Evolutionary conservation across 768 basidiomycete species (phyloP), one percentile per base, ranked within the genome.

Genomic region (Plicaturopsis crispa): DNA sequence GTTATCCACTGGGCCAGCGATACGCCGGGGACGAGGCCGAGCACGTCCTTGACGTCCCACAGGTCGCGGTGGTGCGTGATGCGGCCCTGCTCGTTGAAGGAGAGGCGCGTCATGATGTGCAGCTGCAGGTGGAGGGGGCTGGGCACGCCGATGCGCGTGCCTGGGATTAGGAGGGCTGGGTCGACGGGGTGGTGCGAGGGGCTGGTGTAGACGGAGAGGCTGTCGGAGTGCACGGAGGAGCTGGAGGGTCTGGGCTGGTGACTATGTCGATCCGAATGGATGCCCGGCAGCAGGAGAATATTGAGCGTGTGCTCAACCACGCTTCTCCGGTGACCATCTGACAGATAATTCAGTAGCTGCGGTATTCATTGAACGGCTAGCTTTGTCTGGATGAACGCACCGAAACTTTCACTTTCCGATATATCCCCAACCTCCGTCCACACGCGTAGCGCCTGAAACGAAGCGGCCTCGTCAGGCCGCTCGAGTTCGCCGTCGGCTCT

Each of bases 231-330:
- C 40, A 73, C 59, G 10, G 66, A 67, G 34, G 67, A 60, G 33
- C 63, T 56, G 35, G 65, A 65, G 40, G 46, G 46, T 38, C 45
- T 50, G 35, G 48, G 44, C 20, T 52, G 47, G 43, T 59, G 60
- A 40, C 44, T 49, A 42, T 57, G 59, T 20, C 63, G 62, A 49
- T 71, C 66, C 45, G 65, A 59, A 57, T 84, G 80, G 53, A 84
- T 65, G 42, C 78, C 80, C 1, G 88, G 87, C 35, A 89, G 69
- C 43, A 88, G 61, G 38, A 87, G 66, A 28, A 89, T 62, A 54
- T 90, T 78, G 40, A 89, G 68, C 1, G 82, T 86, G 54, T 88
- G 87, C 52, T 87, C 81, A 33, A 89, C 76, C 18, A 87, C 79
- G 30, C 73, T 73, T 57, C 75, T 80, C 40, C 74, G 72, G 50